Evolutionary conservation across 2,329 filamentous ascomycete genomes (phyloP), one percentile per base, ranked within the genome.

Genomic region (Fonsecaea pugnacius): DNA sequence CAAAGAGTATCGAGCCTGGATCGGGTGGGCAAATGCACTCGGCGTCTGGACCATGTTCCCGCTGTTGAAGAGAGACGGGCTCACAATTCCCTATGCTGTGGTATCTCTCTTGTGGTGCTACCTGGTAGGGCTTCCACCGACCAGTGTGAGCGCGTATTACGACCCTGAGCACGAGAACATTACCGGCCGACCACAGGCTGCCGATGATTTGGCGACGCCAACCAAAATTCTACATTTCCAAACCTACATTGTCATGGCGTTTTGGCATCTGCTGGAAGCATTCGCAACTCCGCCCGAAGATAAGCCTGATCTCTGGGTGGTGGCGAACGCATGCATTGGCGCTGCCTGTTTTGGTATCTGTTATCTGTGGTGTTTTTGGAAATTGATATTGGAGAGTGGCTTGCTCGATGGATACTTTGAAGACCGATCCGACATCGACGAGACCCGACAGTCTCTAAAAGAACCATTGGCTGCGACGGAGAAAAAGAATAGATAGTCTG

Each of bases 11-110:
- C 86, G 95, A 55, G 88, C 91, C 1, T 99, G 95, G 95, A 89
- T 98, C 4, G 93, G 93, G n/a, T 96, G 96, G 74, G 93, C 92
- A 60, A 99, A 99, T 74, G 83, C 95, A 14, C 84, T 97, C 10
- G 94, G 90, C 8, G 86, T 86, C 35, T 97, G 92, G 92, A 98
- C 95, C 5, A 89, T 98, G 85, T 99, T 92, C 73, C 95, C 95
- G 0, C 82, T 99, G 6, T 85, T 99, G 38, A 87, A 90, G 72
- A 87, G 94, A 53, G 95, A 98, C 63, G 90, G 93, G 50, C 81
- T 99, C 8, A 83, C 85, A 12, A 83, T 96, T 9, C 95, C 96
- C 0, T 99, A 99, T 73, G 85, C 87, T 38, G 90, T 96, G 12
- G 79, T 98, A 33, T 91, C 91, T 0, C 81, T 94, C 1, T 84